A percentile compares a stretch with the other conserved stretches of the same genome.
phyloP scores from a whole-genome alignment of 768 basidiomycete species.

The Podaxis sp. region DNA sequence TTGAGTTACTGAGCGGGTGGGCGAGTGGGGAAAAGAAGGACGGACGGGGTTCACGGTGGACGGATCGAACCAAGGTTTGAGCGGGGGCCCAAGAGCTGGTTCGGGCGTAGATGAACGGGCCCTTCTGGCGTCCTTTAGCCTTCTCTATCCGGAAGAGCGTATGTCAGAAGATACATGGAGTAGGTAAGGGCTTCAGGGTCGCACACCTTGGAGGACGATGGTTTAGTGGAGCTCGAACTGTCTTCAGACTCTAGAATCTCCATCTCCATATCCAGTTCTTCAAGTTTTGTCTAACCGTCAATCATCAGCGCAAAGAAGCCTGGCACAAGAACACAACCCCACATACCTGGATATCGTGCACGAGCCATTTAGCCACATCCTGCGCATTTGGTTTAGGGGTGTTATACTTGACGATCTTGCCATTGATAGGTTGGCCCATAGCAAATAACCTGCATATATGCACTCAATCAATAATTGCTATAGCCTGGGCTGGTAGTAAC shows the following conservation, averaged over 20 bases:
- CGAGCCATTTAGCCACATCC: constrained; percentile 1
- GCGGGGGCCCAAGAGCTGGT: not conserved
- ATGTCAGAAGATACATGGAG: not conserved
- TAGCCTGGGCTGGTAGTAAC: not conserved
- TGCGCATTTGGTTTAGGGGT: constrained; percentile 8
- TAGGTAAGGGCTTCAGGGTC: not conserved
- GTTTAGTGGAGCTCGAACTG: not conserved
- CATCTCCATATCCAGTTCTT: constrained; percentile 7
- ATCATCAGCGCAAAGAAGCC: not conserved
- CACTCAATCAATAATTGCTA: not conserved
- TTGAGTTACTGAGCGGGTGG: not conserved
- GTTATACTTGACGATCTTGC: constrained; percentile 9
- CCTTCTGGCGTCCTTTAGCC: not conserved
- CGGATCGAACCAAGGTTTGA: constrained; percentile 1
- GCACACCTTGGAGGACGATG: not conserved
- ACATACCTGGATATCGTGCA: constrained; percentile 9
- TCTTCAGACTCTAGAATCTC: not conserved
- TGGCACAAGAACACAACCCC: not conserved
- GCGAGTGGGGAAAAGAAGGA: not conserved
- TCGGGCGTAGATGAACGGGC: not conserved
- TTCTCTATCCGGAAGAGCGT: not conserved
- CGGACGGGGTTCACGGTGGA: constrained; percentile 8
- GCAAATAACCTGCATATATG: constrained; percentile 7
- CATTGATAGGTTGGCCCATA: constrained; percentile 3
- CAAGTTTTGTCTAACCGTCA: not conserved